Percentiles rank a stretch among this genome's conserved stretches.
phyloP scores from a whole-genome alignment of 306 rosid species.

The Sicyos edulis region DNA sequence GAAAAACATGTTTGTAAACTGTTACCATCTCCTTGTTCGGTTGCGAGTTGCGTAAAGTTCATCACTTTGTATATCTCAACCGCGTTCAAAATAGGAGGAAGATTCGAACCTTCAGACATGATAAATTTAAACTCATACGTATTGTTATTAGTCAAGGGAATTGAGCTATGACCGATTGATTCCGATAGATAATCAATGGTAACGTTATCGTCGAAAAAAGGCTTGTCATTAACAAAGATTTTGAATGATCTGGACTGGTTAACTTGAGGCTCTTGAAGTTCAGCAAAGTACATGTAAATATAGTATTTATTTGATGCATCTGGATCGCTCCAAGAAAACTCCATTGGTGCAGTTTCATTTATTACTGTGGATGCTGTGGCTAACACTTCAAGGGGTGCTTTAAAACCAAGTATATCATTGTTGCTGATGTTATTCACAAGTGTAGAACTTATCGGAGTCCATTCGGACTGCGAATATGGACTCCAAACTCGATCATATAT shows the following conservation, averaged over 20 bases:
- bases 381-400: neutral
- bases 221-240: conserved; percentile 27
- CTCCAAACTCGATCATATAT: conserved; percentile 3
- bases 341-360: conserved; percentile 15
- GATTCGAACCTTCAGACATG: conserved; percentile 30
- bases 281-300: conserved; percentile 40
- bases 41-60: conserved; percentile 22
- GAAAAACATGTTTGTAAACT: neutral
- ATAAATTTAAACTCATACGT: neutral
- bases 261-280: conserved; percentile 15
- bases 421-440: neutral
- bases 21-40: conserved; percentile 31
- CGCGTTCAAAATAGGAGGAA: conserved; percentile 44
- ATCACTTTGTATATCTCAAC: conserved; percentile 33
- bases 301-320: conserved; percentile 18
- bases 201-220: too few relatives aligned
- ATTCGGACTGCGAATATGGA: neutral
- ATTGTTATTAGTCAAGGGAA: neutral
- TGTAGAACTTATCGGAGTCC: conserved; percentile 2
- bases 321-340: conserved; percentile 19
- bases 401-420: neutral
- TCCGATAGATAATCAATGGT: neutral
- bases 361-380: conserved; percentile 27
- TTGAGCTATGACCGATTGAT: neutral
- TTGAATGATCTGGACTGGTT: conserved; percentile 31